Evolutionary conservation across 495 filamentous ascomycete species (phyloP).

Genomic region (Penicillium egyptiacum): DNA sequence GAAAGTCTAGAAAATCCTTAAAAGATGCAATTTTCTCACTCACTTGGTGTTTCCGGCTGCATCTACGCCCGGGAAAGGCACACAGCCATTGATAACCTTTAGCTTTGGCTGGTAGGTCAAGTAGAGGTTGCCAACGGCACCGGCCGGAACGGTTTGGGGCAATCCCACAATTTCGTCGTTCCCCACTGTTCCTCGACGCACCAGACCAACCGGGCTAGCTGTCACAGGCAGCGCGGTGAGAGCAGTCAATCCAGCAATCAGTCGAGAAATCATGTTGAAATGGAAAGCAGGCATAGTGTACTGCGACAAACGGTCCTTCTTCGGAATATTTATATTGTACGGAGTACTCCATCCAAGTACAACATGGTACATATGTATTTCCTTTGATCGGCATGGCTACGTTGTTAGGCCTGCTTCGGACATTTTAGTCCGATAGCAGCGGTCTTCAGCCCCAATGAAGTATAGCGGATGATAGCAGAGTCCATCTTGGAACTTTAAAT

Average conservation of each 20-base stretch:
- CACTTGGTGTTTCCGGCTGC: constrained; percentile 49
- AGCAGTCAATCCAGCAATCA: constrained; percentile 5
- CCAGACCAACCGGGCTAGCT: constrained; percentile 15
- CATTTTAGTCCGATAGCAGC: constrained; percentile 5
- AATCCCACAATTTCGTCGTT: constrained; percentile 50
- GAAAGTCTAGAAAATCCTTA: background rate
- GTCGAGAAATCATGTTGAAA: constrained; percentile 11
- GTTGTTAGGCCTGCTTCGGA: background rate
- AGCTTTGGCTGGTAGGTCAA: constrained; percentile 52
- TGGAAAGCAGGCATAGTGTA: background rate
- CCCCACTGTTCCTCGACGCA: constrained; percentile 37
- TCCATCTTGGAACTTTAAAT: constrained; percentile 6
- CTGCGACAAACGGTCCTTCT: background rate
- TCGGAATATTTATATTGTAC: background rate
- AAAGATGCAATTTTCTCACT: constrained; percentile 10
- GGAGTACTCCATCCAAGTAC: too few relatives aligned
- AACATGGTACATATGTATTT: background rate
- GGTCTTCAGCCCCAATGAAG: constrained; percentile 20
- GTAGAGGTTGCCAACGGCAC: constrained; percentile 41
- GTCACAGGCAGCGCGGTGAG: constrained; percentile 24
- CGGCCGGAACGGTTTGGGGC: constrained; percentile 46
- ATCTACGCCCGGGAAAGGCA: constrained; percentile 56
- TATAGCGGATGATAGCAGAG: constrained; percentile 8
- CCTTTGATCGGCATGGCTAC: background rate
- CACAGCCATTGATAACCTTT: constrained; percentile 52